Evolutionary conservation across 1,284 basidiomycete genomes (phyloP), one percentile per base, ranked within the genome.

Genomic region (Cryptococcus floricola): DNA sequence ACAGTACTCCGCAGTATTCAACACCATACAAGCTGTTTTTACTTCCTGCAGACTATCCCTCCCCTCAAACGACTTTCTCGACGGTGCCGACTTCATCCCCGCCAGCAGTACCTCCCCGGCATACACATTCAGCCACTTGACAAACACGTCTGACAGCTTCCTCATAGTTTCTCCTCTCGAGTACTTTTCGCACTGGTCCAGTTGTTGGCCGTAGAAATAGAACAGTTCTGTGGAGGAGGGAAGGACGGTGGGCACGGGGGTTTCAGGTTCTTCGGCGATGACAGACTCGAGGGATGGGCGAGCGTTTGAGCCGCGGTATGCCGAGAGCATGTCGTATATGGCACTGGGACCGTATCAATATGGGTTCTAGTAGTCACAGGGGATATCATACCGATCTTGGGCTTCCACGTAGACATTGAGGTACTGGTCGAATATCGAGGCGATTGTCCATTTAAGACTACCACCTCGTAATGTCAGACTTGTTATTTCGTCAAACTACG

Each of bases 1-100:
- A 73, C 96, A 98, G 75, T 98, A 99, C 68, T 98, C 95, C 2
- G 94, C 94, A 0, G 96, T 99, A 70, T 98, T 98, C 69, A 99
- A 86, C 23, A 96, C 79, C 18, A 91, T 79, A 68, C 89, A 92
- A 0, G 89, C 85, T 60, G 88, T 89, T 63, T 85, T 86, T 38
- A 96, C 74, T 58, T 92, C 87, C 12, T 81, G 80, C 5, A 83
- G 61, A 68, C 92, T 91, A 37, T 84, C 82, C n/a, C 87, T 82
- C 1, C 84, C 83, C 52, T 96, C 93, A 14, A 81, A 79, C 0
- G 91, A 93, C 91, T 84, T 52, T 51, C 54, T 18, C 47, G 14
- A 39, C 53, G 55, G 31, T 18, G 89, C 62, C 34, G 18, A 31
- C 34, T 41, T 28, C n/a, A 45, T 27, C n/a, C 10, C 18, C 19